Conservation (phyloP, 164 flowering plant genomes). For the Piper longum region DNA sequence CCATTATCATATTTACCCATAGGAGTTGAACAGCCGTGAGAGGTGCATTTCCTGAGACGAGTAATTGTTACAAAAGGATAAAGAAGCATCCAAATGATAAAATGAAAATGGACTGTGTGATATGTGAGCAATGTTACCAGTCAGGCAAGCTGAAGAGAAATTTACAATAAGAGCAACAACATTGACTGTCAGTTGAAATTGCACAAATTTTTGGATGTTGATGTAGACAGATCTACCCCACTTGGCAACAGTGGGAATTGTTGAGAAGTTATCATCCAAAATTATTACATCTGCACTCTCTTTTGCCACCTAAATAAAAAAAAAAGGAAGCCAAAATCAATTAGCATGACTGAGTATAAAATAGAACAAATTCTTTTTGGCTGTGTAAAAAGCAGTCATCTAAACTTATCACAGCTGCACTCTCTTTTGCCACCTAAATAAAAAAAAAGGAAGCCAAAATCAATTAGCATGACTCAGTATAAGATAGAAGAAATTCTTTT, state of each 20-base stretch:
- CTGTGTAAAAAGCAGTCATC: not conserved
- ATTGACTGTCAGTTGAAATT: slow-evolving; percentile 89
- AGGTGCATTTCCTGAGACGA: slow-evolving; percentile 62
- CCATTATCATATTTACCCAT: slow-evolving; percentile 99
- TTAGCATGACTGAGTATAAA: not conserved
- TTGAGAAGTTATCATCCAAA: slow-evolving; percentile 86
- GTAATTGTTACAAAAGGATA: slow-evolving; percentile 2
- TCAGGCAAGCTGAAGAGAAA: slow-evolving; percentile 87
- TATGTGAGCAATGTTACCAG: slow-evolving; percentile 29
- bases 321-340: not conserved
- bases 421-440: slow-evolving; percentile 83
- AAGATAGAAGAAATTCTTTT: not conserved
- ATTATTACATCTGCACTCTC: slow-evolving; percentile 97
- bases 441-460: not conserved
- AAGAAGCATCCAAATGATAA: not conserved
- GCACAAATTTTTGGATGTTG: slow-evolving; percentile 89
- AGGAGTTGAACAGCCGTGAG: slow-evolving; percentile 92
- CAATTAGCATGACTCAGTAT: not conserved
- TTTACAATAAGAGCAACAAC: slow-evolving; percentile 82
- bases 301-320: slow-evolving; percentile 59
- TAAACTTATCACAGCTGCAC: slow-evolving; percentile 24
- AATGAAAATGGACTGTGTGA: not conserved
- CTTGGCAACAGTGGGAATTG: slow-evolving; percentile 87
- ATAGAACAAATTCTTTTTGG: not conserved
- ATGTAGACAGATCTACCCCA: slow-evolving; percentile 94